Conservation (phyloP, 371 early-diverging fungal genomes). For the Mortierella sp. region DNA sequence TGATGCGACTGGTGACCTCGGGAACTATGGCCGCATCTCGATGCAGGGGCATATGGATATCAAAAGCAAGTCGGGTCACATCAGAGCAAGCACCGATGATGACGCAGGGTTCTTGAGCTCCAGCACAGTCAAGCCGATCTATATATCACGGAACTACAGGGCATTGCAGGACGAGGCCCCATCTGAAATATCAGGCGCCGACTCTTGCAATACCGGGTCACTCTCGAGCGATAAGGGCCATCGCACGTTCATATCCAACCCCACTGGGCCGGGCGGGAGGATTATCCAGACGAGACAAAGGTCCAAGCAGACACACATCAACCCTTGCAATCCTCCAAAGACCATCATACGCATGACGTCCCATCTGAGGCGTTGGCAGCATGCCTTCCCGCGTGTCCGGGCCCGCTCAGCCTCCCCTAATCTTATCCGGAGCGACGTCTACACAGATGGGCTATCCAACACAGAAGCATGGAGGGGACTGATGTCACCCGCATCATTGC, state of each 20-base stretch:
- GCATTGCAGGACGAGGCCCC: constrained; percentile 35
- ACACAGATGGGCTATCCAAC: constrained; percentile 57
- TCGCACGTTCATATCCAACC: constrained; percentile 30
- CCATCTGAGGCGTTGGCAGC: constrained; percentile 86
- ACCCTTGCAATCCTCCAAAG: constrained; percentile 80
- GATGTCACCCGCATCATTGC: constrained; percentile 93
- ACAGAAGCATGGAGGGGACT: constrained; percentile 60
- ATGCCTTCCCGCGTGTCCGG: constrained; percentile 71
- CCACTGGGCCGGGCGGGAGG: constrained; percentile 32
- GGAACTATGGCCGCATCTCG: constrained; percentile 34
- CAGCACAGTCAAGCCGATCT: constrained; percentile 73
- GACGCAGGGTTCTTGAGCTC: constrained; percentile 65
- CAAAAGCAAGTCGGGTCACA: constrained; percentile 30
- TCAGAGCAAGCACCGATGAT: constrained; percentile 63
- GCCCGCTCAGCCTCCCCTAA: constrained; percentile 49
- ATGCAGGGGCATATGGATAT: constrained; percentile 31
- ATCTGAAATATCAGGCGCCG: constrained; percentile 40
- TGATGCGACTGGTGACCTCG: constrained; percentile 19
- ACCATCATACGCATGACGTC: constrained; percentile 69
- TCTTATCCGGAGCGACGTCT: constrained; percentile 57
- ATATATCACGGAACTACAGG: constrained; percentile 55
- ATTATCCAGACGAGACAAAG: constrained; percentile 45
- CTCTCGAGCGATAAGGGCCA: constrained; percentile 45
- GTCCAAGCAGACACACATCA: constrained; percentile 61
- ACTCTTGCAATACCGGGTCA: constrained; percentile 49